Evolutionary conservation across 768 basidiomycete genomes (phyloP).

Genomic region (Russula dissimulans): DNA sequence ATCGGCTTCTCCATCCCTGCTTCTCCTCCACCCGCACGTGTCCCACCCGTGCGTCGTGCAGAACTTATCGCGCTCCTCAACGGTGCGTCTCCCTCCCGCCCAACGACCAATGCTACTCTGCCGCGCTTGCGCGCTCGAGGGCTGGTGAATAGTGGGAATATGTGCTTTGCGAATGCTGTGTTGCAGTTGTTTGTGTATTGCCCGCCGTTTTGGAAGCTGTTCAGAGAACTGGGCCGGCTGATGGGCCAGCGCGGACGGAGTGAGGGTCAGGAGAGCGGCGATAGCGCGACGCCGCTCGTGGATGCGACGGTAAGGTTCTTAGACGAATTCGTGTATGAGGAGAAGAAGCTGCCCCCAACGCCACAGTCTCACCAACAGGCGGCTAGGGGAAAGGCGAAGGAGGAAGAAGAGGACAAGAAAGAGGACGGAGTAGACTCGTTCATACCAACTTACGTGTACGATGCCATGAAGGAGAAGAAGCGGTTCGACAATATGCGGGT

Average conservation of each 20-base stretch:
- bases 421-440: slow-evolving; percentile 59
- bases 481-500: slow-evolving; percentile 90
- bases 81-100: slow-evolving; percentile 26
- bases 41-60: slow-evolving; percentile 26
- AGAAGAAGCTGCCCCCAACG: slow-evolving; percentile 24
- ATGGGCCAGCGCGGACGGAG: slow-evolving; percentile 24
- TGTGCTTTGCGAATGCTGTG: slow-evolving; percentile 96
- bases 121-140: slow-evolving; percentile 59
- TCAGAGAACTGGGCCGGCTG: slow-evolving; percentile 59
- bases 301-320: slow-evolving; percentile 67
- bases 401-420: slow-evolving; percentile 35
- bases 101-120: slow-evolving; percentile 12
- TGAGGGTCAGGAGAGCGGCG: slow-evolving; percentile 23
- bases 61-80: slow-evolving; percentile 50
- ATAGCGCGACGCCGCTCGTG: slow-evolving; percentile 43
- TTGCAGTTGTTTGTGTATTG: slow-evolving; percentile 87
- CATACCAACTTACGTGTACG: slow-evolving; percentile 78
- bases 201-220: slow-evolving; percentile 73
- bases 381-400: slow-evolving; percentile 30
- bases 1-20: slow-evolving; percentile 70
- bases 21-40: slow-evolving; percentile 27
- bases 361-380: slow-evolving; percentile 5
- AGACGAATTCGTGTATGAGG: slow-evolving; percentile 52
- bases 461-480: slow-evolving; percentile 89
- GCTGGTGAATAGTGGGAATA: slow-evolving; percentile 88